Evolutionary conservation across 2,329 filamentous ascomycete genomes (phyloP), one percentile per base, ranked within the genome.

Genomic region (Drechslerella stenobrocha): DNA sequence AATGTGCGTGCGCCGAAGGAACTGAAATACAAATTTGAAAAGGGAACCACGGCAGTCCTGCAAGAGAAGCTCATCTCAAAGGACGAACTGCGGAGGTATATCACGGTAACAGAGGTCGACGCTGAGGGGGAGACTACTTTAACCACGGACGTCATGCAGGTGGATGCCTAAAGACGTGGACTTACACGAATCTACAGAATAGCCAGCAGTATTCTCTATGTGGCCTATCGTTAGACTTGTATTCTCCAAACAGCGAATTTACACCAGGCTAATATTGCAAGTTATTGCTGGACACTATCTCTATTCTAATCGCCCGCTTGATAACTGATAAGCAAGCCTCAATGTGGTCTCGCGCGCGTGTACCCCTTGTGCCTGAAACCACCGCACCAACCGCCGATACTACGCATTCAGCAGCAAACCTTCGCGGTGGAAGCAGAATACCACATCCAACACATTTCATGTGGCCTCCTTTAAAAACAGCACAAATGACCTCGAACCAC

Each of bases 31-130:
- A 84, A 84, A 74, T 98, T 96, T 81, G 81, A 82, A 73, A 85
- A 85, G 76, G 93, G 93, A 59, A 97, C 93, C n/a, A 98, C 95
- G 7, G 92, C 91, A 7, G 89, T 93, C 71, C 81, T 98, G 75
- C 93, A 96, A 77, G 89, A 98, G 82, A 96, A 95, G 82, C 83
- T 97, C 73, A 95, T 97, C 77, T 90, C 84, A 74, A 93, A 89
- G 81, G 88, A 92, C 77, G 90, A 98, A 74, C 87, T 98, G 74
- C 88, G 88, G 77, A 92, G 95, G 77, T 97, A 93, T 77, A 87
- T 97, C 64, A 95, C 87, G 26, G 88, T 98, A 64, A 86, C 95
- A 74, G 91, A 97, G 76, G 78, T 96, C 74, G 83, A 86, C 58
- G 82, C 85, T 57, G 84, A 87, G 70, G 83, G 83, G 50, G 85